Percentiles rank a stretch among this genome's conserved stretches.
These are phyloP conservation scores for Penicillium brasilianum DNA, from an alignment of 2,329 filamentous ascomycete genomes.

Conservation along the genomic window DNA sequence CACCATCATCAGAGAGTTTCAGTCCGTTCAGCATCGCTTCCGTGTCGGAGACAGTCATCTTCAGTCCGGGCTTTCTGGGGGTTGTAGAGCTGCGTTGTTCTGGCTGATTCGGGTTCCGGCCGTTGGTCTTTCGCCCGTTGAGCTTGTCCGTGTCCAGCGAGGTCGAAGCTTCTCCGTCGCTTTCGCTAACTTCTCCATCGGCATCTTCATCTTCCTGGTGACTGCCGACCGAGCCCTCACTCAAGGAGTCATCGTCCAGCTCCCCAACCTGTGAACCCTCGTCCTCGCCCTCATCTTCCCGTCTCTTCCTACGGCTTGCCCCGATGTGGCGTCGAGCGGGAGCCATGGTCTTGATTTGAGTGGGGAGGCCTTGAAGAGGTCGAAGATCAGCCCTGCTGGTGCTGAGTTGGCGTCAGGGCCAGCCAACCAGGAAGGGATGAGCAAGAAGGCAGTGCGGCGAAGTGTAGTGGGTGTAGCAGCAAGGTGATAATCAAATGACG, in stretches of 20 bases:
- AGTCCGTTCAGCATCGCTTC: conserved; percentile 66
- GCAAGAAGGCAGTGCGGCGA: conserved; percentile 28
- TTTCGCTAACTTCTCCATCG: conserved; percentile 64
- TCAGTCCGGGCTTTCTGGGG: conserved; percentile 39
- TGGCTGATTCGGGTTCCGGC: conserved; percentile 37
- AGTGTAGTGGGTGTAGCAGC: conserved; percentile 25
- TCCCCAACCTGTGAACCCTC: conserved; percentile 56
- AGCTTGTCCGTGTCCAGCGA: conserved; percentile 30
- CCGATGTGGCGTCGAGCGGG: conserved; percentile 51
- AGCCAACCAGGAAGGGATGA: conserved; percentile 16
- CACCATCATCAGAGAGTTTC: conserved; percentile 50
- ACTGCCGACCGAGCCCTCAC: conserved; percentile 63
- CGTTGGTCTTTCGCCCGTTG: conserved; percentile 33
- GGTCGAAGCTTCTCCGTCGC: conserved; percentile 54
- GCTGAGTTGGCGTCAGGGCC: conserved; percentile 15
- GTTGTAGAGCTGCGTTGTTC: conserved; percentile 43
- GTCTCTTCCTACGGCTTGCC: conserved; percentile 51
- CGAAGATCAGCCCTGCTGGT: conserved; percentile 5
- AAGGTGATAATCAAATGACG: conserved; percentile 25
- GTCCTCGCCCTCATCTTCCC: conserved; percentile 56
- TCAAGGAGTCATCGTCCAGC: conserved; percentile 66
- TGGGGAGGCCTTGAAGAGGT: conserved; percentile 1
- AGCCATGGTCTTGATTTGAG: conserved; percentile 42
- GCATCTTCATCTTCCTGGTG: conserved; percentile 64
- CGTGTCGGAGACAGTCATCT: conserved; percentile 58